A percentile compares a stretch with the other conserved stretches of the same genome.
These are phyloP conservation scores for Zygosaccharomyces bisporus DNA, from an alignment of 805 yeast genomes.

Conservation along the genomic window DNA sequence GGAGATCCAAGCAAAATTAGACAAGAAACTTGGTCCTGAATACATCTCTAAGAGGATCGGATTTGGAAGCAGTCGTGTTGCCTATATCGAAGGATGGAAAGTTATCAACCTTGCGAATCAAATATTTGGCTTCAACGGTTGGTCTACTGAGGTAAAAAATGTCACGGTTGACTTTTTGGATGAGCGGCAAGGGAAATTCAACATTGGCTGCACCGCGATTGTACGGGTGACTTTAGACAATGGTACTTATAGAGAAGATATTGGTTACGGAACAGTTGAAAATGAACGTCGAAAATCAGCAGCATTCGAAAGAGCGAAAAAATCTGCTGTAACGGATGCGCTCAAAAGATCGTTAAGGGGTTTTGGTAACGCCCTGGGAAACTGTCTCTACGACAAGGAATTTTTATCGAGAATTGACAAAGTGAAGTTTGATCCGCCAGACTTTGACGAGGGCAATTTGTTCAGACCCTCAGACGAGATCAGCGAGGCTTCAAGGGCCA, in stretches of 20 bases:
- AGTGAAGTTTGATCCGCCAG: constrained; percentile 44
- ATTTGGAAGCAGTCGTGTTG: constrained; percentile 64
- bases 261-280: constrained; percentile 81
- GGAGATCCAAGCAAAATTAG: constrained; percentile 39
- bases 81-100: constrained; percentile 81
- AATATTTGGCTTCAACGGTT: constrained; percentile 79
- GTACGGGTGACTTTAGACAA: constrained; percentile 70
- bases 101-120: constrained; percentile 76
- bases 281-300: constrained; percentile 66
- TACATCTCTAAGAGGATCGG: constrained; percentile 73
- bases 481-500: constrained; percentile 31
- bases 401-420: constrained; percentile 46
- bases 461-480: constrained; percentile 38
- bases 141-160: constrained; percentile 68
- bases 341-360: constrained; percentile 72
- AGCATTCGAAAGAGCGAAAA: constrained; percentile 81
- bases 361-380: constrained; percentile 79
- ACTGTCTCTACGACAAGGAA: constrained; percentile 76
- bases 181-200: constrained; percentile 52
- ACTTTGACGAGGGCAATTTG: constrained; percentile 42
- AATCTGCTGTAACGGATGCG: constrained; percentile 82
- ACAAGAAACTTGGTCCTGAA: constrained; percentile 65
- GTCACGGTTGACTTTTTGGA: constrained; percentile 70
- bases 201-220: constrained; percentile 67
- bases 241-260: constrained; percentile 78